Evolutionary conservation across 2,329 filamentous ascomycete species (phyloP), one percentile per base, ranked within the genome.

Genomic region (Monilinia vaccinii-corymbosi): DNA sequence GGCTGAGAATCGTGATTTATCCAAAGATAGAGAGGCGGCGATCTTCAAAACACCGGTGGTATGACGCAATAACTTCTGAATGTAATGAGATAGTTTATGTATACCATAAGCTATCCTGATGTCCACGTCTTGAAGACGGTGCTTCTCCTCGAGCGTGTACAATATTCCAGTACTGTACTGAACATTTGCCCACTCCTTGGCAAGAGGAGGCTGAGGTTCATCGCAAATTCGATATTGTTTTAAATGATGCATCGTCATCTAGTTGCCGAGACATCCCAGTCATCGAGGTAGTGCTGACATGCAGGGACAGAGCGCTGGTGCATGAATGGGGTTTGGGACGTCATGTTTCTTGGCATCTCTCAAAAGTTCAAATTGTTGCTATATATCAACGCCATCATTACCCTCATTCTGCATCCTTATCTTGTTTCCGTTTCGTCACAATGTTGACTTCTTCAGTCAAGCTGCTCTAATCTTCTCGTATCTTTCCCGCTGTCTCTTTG

Each of bases 401-500:
- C 38, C 45, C 45, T 40, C 6, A n/a, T 32, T 50, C 28, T 38
- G 34, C 6, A 42, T 58, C 28, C 28, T n/a, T 25, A 45, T 45
- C n/a, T n/a, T n/a, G n/a, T n/a, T n/a, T 10, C 44, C 51, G 28
- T 55, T 44, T 28, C 28, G 13, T 44, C 51, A 55, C 18, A 44
- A 55, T 18, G 18, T 32, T 23, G 38, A 7, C 38, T 44, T 34
- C 23, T 32, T 9, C 18, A 34, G 18, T 59, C 42, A 53, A 53
- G 49, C 48, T 46, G 49, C 49, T 38, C 57, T 59, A 8, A n/a
- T 3, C 49, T 53, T 59, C 31, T 53, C 16, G 11, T 21, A 38
- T 65, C 75, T 80, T 49, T 69, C 70, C 69, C 76, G 78, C 8
- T 73, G 77, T 36, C 61, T 67, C 63, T 73, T 71, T 2, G 77